phyloP scores from a whole-genome alignment of 228 moss, liverwort and hornwort genomes.

The Sphagnum fallax region DNA sequence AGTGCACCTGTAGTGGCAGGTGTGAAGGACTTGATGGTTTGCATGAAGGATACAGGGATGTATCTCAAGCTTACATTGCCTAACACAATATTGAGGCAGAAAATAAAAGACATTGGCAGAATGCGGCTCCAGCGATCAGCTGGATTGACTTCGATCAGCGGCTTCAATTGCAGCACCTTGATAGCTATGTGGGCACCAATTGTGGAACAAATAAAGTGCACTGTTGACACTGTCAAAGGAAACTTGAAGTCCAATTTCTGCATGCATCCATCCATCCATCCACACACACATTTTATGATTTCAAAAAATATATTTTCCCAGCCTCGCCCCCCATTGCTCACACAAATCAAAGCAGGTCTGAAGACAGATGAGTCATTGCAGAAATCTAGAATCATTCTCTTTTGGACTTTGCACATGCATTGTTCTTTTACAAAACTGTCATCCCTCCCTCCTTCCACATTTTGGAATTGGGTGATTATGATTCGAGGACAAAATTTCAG shows the following conservation, averaged over 20 bases:
- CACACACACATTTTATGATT: neutral
- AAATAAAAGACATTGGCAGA: slow-evolving; percentile 72
- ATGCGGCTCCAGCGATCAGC: slow-evolving; percentile 54
- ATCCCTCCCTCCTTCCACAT: too few relatives aligned
- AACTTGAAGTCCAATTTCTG: slow-evolving; percentile 80
- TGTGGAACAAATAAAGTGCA: slow-evolving; percentile 68
- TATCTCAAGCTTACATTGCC: slow-evolving; percentile 74
- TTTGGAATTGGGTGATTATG: too few relatives aligned
- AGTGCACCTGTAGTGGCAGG: slow-evolving; percentile 68
- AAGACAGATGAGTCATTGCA: too few relatives aligned
- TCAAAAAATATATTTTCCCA: too few relatives aligned
- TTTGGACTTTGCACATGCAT: too few relatives aligned
- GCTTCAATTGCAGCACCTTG: slow-evolving; percentile 61
- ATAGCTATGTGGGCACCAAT: slow-evolving; percentile 58
- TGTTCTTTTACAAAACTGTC: too few relatives aligned
- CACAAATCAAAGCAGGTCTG: too few relatives aligned
- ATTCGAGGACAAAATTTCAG: too few relatives aligned
- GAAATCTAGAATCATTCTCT: too few relatives aligned
- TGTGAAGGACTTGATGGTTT: slow-evolving; percentile 83
- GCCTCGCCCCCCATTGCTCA: too few relatives aligned
- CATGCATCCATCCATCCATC: neutral
- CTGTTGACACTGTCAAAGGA: slow-evolving; percentile 68
- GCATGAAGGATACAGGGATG: slow-evolving; percentile 85
- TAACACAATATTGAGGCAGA: slow-evolving; percentile 72
- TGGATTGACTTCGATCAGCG: slow-evolving; percentile 63